Conservation (phyloP, 805 yeast species). For the Spathaspora hagerdaliae region DNA sequence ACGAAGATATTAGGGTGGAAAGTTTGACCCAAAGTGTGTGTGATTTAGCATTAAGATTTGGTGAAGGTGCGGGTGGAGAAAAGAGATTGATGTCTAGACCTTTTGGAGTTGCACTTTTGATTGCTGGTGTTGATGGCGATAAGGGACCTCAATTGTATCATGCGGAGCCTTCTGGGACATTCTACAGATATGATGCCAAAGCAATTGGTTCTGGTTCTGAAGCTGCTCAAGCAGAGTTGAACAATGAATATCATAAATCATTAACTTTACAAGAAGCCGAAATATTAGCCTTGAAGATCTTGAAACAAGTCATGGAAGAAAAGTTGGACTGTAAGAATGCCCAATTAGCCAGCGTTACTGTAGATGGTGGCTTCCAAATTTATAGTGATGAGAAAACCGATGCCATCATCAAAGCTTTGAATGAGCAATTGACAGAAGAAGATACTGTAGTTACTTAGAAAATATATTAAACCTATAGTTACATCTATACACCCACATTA, state of each 20-base stretch:
- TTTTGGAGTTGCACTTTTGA: slow-evolving; percentile 93
- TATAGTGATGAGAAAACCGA: slow-evolving; percentile 82
- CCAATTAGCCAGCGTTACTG: slow-evolving; percentile 90
- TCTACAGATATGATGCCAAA: slow-evolving; percentile 95
- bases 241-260: slow-evolving; percentile 92
- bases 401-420: slow-evolving; percentile 70
- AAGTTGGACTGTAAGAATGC: slow-evolving; percentile 93
- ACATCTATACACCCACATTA: not conserved
- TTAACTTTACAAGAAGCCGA: slow-evolving; percentile 92
- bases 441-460: slow-evolving; percentile 10
- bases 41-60: slow-evolving; percentile 92
- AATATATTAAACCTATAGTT: not conserved
- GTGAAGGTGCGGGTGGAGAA: slow-evolving; percentile 96
- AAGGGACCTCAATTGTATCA: slow-evolving; percentile 95
- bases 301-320: slow-evolving; percentile 99
- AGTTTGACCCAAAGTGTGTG: slow-evolving; percentile 94
- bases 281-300: slow-evolving; percentile 76
- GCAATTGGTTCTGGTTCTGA: slow-evolving; percentile 99
- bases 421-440: slow-evolving; percentile 58
- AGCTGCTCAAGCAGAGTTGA: slow-evolving; percentile 97
- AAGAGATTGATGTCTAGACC: slow-evolving; percentile 96
- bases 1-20: slow-evolving; percentile 90
- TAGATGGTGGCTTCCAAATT: slow-evolving; percentile 78
- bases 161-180: slow-evolving; percentile 99
- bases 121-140: slow-evolving; percentile 91